Conservation (phyloP, 2,329 filamentous ascomycete genomes). For the Xylaria sp. region DNA sequence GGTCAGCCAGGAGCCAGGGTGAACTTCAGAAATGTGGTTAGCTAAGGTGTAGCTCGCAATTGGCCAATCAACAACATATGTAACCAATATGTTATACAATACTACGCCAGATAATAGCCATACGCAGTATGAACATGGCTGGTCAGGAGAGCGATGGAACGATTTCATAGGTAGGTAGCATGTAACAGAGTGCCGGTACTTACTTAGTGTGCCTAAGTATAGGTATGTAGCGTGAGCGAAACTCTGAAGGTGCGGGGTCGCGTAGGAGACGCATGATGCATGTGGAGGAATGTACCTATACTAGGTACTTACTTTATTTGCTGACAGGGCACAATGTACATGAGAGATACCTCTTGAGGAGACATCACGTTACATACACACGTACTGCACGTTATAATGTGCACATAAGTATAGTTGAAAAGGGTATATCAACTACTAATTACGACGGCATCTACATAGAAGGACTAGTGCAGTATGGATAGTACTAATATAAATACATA, state of each 20-base stretch:
- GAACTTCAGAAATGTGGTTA: constrained; percentile 12
- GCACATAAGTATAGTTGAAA: too few relatives aligned
- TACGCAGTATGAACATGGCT: not conserved
- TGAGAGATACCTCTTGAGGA: not conserved
- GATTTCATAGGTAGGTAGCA: not conserved
- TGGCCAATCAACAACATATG: not conserved
- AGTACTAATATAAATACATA: not conserved
- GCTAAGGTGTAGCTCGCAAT: not conserved
- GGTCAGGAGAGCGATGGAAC: not conserved
- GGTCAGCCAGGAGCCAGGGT: constrained; percentile 16
- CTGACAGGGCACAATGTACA: not conserved
- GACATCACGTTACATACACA: not conserved
- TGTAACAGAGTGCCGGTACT: not conserved
- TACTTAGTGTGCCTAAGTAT: too few relatives aligned
- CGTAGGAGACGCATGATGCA: constrained; percentile 11
- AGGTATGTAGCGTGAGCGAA: too few relatives aligned
- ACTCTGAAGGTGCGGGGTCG: constrained; percentile 14
- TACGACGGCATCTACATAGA: too few relatives aligned
- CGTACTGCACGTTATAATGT: too few relatives aligned
- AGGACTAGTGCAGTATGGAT: too few relatives aligned
- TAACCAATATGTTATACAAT: not conserved
- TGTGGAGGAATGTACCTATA: not conserved
- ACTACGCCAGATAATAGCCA: not conserved
- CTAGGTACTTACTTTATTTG: not conserved
- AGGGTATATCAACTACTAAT: too few relatives aligned